phyloP scores from a whole-genome alignment of 768 basidiomycete genomes.

The Boletus patriciae region DNA sequence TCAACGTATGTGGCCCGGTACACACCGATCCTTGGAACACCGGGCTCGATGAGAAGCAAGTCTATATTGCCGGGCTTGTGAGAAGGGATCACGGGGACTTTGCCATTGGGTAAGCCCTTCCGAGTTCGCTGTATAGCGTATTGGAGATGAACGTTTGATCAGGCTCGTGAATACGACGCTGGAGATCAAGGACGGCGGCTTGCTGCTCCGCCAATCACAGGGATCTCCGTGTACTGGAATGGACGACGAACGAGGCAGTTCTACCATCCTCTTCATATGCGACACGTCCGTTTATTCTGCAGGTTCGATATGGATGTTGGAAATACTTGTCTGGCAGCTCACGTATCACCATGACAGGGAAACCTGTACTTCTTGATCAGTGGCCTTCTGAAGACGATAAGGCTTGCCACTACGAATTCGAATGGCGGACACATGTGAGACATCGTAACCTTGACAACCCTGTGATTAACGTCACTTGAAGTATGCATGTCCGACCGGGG shows the following conservation, averaged over 20 bases:
- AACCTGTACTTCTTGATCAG: constrained; percentile 59
- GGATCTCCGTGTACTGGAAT: constrained; percentile 65
- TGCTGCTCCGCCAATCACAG: constrained; percentile 55
- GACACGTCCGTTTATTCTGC: constrained; percentile 59
- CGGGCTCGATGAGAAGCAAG: constrained; percentile 45
- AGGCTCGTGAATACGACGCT: constrained; percentile 60
- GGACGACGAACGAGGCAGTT: constrained; percentile 49
- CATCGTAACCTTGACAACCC: neutral
- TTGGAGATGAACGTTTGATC: neutral
- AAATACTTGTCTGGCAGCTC: neutral
- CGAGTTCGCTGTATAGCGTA: neutral
- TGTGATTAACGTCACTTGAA: constrained; percentile 23
- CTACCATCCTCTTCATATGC: constrained; percentile 76
- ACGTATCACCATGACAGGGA: constrained; percentile 31
- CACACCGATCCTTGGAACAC: constrained; percentile 58
- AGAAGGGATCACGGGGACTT: constrained; percentile 65
- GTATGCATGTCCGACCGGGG: constrained; percentile 73
- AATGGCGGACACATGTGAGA: constrained; percentile 81
- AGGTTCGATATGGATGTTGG: constrained; percentile 33
- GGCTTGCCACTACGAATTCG: constrained; percentile 77
- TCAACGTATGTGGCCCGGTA: constrained; percentile 67
- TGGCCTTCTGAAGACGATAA: constrained; percentile 59
- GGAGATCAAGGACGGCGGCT: constrained; percentile 47
- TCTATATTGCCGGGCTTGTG: constrained; percentile 62
- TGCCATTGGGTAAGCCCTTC: constrained; percentile 58